These are phyloP conservation scores for Boletus barrowsii DNA, from an alignment of 768 basidiomycete species.

Conservation along the genomic window DNA sequence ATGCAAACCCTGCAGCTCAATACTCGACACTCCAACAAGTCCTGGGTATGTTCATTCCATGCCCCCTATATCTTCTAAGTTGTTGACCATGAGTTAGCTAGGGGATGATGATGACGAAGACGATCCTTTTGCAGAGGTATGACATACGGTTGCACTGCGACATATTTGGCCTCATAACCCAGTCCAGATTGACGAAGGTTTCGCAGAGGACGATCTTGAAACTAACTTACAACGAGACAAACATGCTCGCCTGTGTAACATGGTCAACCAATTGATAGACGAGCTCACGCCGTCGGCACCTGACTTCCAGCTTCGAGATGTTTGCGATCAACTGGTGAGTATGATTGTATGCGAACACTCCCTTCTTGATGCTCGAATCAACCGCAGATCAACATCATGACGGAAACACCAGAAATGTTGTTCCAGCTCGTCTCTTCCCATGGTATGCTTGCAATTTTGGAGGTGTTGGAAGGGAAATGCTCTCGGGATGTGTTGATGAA, in stretches of 20 bases:
- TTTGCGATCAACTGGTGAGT: constrained; percentile 83
- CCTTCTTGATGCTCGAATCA: neutral
- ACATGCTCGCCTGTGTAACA: constrained; percentile 78
- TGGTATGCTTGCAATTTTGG: constrained; percentile 92
- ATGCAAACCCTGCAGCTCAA: constrained; percentile 80
- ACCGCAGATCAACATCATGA: constrained; percentile 65
- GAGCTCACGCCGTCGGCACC: constrained; percentile 78
- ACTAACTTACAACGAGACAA: constrained; percentile 92
- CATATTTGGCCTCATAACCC: constrained; percentile 2
- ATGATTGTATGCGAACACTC: neutral
- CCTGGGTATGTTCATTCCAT: constrained; percentile 59
- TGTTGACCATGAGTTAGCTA: constrained; percentile 39
- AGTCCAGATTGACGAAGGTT: constrained; percentile 84
- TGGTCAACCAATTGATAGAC: constrained; percentile 83
- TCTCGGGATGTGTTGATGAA: constrained; percentile 84
- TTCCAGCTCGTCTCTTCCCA: constrained; percentile 86
- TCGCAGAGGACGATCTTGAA: constrained; percentile 88
- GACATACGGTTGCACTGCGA: neutral
- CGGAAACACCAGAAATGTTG: constrained; percentile 82
- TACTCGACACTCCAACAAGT: constrained; percentile 82
- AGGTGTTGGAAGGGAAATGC: constrained; percentile 85
- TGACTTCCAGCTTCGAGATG: constrained; percentile 78
- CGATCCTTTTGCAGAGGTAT: constrained; percentile 93
- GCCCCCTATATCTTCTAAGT: neutral
- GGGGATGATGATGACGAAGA: constrained; percentile 88